These are phyloP conservation scores for Candida sojae DNA, from an alignment of 1,139 yeast species.

Conservation along the genomic window DNA sequence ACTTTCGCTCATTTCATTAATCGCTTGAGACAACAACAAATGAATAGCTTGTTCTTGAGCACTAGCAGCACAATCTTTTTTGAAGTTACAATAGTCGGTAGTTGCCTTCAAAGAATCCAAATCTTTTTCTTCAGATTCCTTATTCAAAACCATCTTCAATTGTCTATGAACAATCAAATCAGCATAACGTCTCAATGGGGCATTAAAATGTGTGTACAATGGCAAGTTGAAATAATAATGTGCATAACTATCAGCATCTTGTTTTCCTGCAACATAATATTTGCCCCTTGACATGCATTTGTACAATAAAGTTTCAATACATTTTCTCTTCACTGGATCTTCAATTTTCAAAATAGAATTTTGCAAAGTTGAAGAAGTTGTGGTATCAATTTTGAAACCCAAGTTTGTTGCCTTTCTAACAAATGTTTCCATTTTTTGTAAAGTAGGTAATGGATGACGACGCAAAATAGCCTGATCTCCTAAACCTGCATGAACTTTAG, in stretches of 20 bases:
- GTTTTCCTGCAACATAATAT: constrained; percentile 86
- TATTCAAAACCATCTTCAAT: constrained; percentile 63
- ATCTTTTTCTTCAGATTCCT: constrained; percentile 37
- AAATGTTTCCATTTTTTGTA: constrained; percentile 80
- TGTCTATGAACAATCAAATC: constrained; percentile 94
- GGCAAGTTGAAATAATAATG: constrained; percentile 86
- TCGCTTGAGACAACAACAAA: constrained; percentile 77
- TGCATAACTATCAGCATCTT: constrained; percentile 73
- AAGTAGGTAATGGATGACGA: constrained; percentile 83
- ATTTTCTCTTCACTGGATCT: constrained; percentile 66
- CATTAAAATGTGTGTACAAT: constrained; percentile 88
- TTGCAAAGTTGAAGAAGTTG: constrained; percentile 72
- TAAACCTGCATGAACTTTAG: constrained; percentile 68
- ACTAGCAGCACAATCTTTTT: constrained; percentile 88
- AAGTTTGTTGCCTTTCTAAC: constrained; percentile 67
- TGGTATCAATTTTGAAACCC: constrained; percentile 71
- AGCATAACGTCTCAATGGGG: constrained; percentile 90
- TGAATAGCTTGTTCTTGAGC: constrained; percentile 97
- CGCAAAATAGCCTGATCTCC: constrained; percentile 85
- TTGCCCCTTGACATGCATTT: constrained; percentile 86
- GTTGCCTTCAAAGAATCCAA: constrained; percentile 74
- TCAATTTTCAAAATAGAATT: constrained; percentile 66
- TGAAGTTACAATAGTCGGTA: constrained; percentile 92
- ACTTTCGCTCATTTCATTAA: constrained; percentile 72
- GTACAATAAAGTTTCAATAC: constrained; percentile 76